Evolutionary conservation across 345 rosid species (phyloP).

Genomic region (Ricinus communis): DNA sequence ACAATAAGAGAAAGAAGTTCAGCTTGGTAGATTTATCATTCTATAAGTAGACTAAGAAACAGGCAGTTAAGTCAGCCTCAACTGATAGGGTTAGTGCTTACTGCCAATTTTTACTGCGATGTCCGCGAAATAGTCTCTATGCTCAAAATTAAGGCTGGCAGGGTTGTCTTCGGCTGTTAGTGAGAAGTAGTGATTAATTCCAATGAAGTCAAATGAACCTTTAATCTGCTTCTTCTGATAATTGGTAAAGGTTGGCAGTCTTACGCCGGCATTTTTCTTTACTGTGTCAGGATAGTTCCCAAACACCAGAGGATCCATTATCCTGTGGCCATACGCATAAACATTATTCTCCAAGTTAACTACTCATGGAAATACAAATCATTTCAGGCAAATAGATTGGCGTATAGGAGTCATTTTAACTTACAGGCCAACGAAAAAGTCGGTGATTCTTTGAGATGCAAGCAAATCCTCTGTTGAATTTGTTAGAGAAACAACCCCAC

Average conservation of each 20-base stretch:
- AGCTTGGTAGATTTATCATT: not conserved
- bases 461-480: slow-evolving; percentile 33
- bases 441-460: slow-evolving; percentile 40
- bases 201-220: slow-evolving; percentile 66
- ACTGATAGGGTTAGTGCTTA: no score
- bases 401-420: slow-evolving; percentile 1
- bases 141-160: slow-evolving; percentile 14
- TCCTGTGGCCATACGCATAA: not conserved
- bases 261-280: slow-evolving; percentile 59
- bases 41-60: not conserved
- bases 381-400: no score
- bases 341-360: not conserved
- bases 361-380: no score
- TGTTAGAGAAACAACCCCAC: slow-evolving; percentile 25
- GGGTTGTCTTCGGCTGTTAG: slow-evolving; percentile 33
- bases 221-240: slow-evolving; percentile 48
- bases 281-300: slow-evolving; percentile 72
- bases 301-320: slow-evolving; percentile 46
- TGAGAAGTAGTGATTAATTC: slow-evolving; percentile 43
- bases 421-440: slow-evolving; percentile 45
- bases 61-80: no score
- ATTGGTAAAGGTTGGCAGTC: slow-evolving; percentile 60
- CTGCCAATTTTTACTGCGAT: slow-evolving; percentile 22
- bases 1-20: not conserved
- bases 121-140: slow-evolving; percentile 40